phyloP scores from a whole-genome alignment of 129 eudicot species.

The Artemisia tridentata region DNA sequence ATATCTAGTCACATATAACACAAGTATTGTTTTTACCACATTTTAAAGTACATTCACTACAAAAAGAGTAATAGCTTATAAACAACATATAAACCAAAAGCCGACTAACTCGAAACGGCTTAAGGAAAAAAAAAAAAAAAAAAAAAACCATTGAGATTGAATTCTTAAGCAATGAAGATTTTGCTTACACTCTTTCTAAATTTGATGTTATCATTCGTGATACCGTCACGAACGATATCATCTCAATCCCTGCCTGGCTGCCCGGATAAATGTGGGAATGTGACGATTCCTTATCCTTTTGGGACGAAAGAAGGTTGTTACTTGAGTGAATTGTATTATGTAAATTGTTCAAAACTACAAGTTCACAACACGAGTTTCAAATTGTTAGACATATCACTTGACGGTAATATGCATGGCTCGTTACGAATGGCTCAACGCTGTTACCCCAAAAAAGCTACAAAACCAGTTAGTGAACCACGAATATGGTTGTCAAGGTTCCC shows the following conservation, averaged over 20 bases:
- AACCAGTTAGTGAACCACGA: neutral
- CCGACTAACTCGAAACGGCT: neutral
- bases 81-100: slow-evolving; percentile 10
- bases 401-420: slow-evolving; percentile 15
- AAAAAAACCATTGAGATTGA: neutral
- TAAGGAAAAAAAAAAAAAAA: neutral
- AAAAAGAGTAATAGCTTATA: neutral
- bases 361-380: neutral
- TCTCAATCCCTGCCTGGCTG: slow-evolving; percentile 19
- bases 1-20: slow-evolving; percentile 1
- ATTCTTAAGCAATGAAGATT: neutral
- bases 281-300: slow-evolving; percentile 26
- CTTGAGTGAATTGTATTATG: slow-evolving; percentile 9
- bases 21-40: neutral
- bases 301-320: slow-evolving; percentile 22
- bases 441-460: neutral
- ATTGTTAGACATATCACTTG: slow-evolving; percentile 12
- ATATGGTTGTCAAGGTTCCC: slow-evolving; percentile 18
- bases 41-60: slow-evolving; percentile 4
- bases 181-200: neutral
- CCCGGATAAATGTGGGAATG: slow-evolving; percentile 23
- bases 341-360: slow-evolving; percentile 18
- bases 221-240: slow-evolving; percentile 14
- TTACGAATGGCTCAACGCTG: slow-evolving; percentile 22
- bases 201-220: neutral